phyloP scores from a whole-genome alignment of 331 rosid genomes.

The Saraca asoca region DNA sequence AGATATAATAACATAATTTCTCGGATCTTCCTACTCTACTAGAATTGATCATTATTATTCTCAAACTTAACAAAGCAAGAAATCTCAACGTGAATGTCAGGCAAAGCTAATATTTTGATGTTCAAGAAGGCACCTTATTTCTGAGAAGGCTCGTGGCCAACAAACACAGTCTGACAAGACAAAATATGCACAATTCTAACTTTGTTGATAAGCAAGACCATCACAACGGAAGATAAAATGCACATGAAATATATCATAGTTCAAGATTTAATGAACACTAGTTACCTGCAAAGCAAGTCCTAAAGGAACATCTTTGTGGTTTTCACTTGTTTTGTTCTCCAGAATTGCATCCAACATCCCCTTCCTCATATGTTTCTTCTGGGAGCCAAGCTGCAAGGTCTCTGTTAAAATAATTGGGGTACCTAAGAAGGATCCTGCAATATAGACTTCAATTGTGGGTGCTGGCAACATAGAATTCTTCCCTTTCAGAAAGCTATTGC shows the following conservation, averaged over 20 bases:
- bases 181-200: conserved; percentile 20
- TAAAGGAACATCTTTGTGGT: conserved; percentile 44
- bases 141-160: conserved; percentile 12
- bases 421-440: conserved; percentile 68
- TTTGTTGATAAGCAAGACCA: background rate
- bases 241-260: no score
- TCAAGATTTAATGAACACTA: conserved; percentile 8
- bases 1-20: no score
- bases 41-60: no score
- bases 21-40: no score
- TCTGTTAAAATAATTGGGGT: conserved; percentile 77
- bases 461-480: conserved; percentile 49
- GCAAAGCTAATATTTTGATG: no score
- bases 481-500: conserved; percentile 55
- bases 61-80: no score
- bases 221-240: no score
- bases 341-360: conserved; percentile 66
- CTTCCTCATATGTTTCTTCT: conserved; percentile 56
- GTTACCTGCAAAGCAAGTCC: conserved; percentile 58
- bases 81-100: background rate
- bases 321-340: conserved; percentile 58
- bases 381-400: conserved; percentile 51
- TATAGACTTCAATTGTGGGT: conserved; percentile 73
- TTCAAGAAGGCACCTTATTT: background rate
- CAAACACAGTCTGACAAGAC: conserved; percentile 23